Evolutionary conservation across 2,329 filamentous ascomycete species (phyloP), one percentile per base, ranked within the genome.

Genomic region (Microdochium paspali): DNA sequence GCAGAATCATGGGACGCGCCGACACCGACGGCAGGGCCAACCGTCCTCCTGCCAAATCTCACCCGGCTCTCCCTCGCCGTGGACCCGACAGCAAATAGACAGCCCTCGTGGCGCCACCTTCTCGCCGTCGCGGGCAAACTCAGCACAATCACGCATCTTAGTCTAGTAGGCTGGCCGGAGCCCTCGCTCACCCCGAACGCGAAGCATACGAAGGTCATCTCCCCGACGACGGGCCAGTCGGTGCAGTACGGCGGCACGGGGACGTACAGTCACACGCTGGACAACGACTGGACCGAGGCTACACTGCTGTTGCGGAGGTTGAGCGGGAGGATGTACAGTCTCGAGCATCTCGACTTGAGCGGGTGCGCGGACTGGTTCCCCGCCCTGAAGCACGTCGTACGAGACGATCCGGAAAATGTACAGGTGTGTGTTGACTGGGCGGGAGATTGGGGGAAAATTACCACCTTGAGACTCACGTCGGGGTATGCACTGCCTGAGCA

Each of bases 321-420:
- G 12, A 77, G 76, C 59, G 70, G 67, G 50, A 64, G 62, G 20
- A 64, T 81, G 7, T 83, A 83, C 55, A 62, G 73, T 18, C 67
- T 84, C 2, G 78, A 82, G 57, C 79, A 77, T 45, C 66, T 84
- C 7, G 79, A 83, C 55, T 61, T 84, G 32, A 80, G 76, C 0
- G 80, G 80, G 1, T 84, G 80, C 52, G 64, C 61, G 0, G 59
- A 69, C 15, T 84, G 80, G 80, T 68, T 70, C 49, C 63, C 65
- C 44, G 76, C 74, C 10, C 61, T 81, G 46, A 15, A 21, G 35
- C 18, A 40, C 35, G 67, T 65, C 51, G 55, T 53, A 30, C 53
- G 56, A 2, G 68, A 66, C 0, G 69, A 70, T n/a, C n/a, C 25
- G 67, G 70, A 31, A 72, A 76, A n/a, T 55, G 58, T 10, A 51